phyloP scores from a whole-genome alignment of 2,329 filamentous ascomycete species.

The Dichotomopilus funicola region DNA sequence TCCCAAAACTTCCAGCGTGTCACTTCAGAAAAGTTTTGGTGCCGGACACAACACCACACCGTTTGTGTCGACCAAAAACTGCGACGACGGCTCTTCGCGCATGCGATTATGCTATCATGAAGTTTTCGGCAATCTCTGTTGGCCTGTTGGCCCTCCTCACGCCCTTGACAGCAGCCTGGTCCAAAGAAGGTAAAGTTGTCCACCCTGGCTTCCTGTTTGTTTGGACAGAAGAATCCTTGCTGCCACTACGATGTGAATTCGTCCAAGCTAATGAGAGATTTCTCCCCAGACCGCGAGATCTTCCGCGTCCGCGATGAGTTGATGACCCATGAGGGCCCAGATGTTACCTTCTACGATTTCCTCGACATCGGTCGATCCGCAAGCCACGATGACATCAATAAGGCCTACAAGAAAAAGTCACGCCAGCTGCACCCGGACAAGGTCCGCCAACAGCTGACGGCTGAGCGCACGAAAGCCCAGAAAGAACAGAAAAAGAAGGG shows the following conservation, averaged over 20 bases:
- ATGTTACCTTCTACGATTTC: constrained; percentile 91
- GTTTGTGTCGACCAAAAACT: not conserved
- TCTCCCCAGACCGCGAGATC: constrained; percentile 78
- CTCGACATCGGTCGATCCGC: constrained; percentile 69
- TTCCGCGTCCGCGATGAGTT: constrained; percentile 92
- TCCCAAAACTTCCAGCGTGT: constrained; percentile 9
- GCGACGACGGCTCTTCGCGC: not conserved
- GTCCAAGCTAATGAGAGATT: not conserved
- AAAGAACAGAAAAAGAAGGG: constrained; percentile 46
- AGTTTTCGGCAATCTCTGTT: constrained; percentile 58
- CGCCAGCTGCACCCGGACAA: constrained; percentile 88
- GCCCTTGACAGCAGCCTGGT: constrained; percentile 68
- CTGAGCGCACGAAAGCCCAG: constrained; percentile 54
- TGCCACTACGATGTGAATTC: not conserved
- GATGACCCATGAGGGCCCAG: constrained; percentile 62
- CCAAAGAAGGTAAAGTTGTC: constrained; percentile 63
- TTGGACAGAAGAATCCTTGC: not conserved
- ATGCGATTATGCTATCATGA: constrained; percentile 59
- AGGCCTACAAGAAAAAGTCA: constrained; percentile 86
- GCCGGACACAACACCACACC: not conserved
- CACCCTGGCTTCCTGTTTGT: constrained; percentile 21
- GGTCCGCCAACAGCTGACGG: constrained; percentile 74
- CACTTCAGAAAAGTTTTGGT: not conserved
- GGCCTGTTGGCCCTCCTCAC: constrained; percentile 63
- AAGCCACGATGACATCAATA: constrained; percentile 81